Base-by-base conservation (phyloP, 1,284 basidiomycete genomes). In the Sporisorium sorghi region DNA sequence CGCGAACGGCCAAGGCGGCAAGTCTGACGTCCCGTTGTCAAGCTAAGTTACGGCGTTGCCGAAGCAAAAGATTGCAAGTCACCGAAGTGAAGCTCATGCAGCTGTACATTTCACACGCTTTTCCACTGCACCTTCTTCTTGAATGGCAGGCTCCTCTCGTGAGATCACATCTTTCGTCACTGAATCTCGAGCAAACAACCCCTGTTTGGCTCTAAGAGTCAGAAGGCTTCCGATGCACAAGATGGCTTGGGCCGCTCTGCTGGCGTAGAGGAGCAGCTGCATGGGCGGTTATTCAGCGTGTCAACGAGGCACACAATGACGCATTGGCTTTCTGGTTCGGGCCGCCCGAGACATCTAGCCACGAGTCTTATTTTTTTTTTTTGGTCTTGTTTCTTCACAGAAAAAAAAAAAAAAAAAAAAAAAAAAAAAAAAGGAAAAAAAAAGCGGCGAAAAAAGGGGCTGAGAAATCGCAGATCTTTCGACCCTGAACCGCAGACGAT, bases 41-140 rank as follows among this genome's bases (percentile, higher is more conserved):
- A 28, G 24, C 9, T 30, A 30, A 30, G 28, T 30, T n/a, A n/a
- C 26, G 32, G 12, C 12, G 39, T 50, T 40, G 39, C 39, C n/a
- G 32, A 30, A 48, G 35, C 35, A 30, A 24, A 32, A 32, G n/a
- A 11, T 37, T 15, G 35, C 35, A 37, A 12, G 35, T 17, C 15
- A 37, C 35, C 35, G 15, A 15, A 26, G 12, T n/a, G 35, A 32
- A 42, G 21, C 28, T 58, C 43, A 58, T 58, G 64, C 53, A 24
- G 12, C 19, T 23, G 8, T 60, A 58, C 64, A 67, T 67, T 67
- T 67, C 64, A 67, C 64, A 51, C 47, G 57, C 58, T 49, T 42
- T 59, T 51, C 48, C 30, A 44, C 28, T 6, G 32, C 35, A 11
- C 21, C 19, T n/a, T 17, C 23, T n/a, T 12, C 12, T 8, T 23